These are phyloP conservation scores for Mortierella sp. DNA, from an alignment of 371 early-diverging fungal genomes.

Conservation along the genomic window DNA sequence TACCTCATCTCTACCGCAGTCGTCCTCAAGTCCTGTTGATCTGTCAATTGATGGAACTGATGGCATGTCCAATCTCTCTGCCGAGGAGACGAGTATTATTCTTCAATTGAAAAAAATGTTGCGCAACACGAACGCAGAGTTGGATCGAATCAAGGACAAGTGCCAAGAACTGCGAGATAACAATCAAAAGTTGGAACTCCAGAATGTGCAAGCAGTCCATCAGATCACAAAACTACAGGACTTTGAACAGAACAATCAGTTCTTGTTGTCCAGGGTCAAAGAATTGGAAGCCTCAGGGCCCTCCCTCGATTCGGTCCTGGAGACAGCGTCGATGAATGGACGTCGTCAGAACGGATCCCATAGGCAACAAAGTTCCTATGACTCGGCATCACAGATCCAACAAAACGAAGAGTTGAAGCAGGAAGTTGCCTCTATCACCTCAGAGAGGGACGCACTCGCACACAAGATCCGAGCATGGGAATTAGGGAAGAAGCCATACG, in stretches of 20 bases:
- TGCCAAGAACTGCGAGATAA: slow-evolving; percentile 41
- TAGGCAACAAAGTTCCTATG: slow-evolving; percentile 18
- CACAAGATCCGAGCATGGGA: slow-evolving; percentile 44
- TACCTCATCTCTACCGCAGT: slow-evolving; percentile 35
- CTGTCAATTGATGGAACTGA: slow-evolving; percentile 8
- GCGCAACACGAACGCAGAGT: slow-evolving; percentile 26
- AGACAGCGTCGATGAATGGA: slow-evolving; percentile 37
- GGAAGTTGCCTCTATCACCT: slow-evolving; percentile 32
- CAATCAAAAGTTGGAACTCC: slow-evolving; percentile 41
- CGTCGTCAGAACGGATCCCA: slow-evolving; percentile 6
- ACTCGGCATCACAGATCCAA: slow-evolving; percentile 18
- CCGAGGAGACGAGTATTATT: slow-evolving; percentile 4
- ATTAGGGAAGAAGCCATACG: slow-evolving; percentile 42
- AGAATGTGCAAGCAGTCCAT: slow-evolving; percentile 36
- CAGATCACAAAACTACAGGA: slow-evolving; percentile 41
- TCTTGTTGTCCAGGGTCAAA: slow-evolving; percentile 40
- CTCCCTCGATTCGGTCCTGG: slow-evolving; percentile 34
- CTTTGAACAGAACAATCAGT: slow-evolving; percentile 42
- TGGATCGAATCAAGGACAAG: slow-evolving; percentile 43
- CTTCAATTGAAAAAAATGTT: slow-evolving; percentile 26
- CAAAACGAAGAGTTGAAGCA: slow-evolving; percentile 30
- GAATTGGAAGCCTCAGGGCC: slow-evolving; percentile 38
- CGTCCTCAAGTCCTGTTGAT: slow-evolving; percentile 35
- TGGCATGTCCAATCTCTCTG: too few species aligned
- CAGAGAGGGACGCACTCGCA: slow-evolving; percentile 42